Percentiles rank a stretch among this genome's conserved stretches.
phyloP scores from a whole-genome alignment of 441 rosid genomes.

The Euphorbia corollata region DNA sequence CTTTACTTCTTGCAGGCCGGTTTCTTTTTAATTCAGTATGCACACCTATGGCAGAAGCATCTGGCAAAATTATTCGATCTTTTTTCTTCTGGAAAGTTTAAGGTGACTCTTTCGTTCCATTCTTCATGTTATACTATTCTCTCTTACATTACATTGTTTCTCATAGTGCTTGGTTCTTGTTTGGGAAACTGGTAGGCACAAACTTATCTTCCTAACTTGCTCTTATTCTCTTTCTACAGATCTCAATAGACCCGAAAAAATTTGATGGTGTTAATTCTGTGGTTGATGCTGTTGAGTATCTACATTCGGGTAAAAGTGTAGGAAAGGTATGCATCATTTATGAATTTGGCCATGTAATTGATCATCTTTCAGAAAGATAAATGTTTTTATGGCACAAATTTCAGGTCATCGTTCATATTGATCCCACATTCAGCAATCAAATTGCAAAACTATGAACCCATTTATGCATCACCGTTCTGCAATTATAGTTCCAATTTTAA shows the following conservation, averaged over 20 bases:
- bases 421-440: constrained; percentile 39
- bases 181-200: too few species aligned
- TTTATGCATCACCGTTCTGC: too few species aligned
- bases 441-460: constrained; percentile 41
- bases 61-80: constrained; percentile 57
- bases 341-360: neutral
- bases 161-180: neutral
- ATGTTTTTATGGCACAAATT: neutral
- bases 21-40: constrained; percentile 74
- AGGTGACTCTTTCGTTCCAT: constrained; percentile 40
- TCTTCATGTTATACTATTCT: neutral
- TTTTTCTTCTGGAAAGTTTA: constrained; percentile 72
- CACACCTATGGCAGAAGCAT: constrained; percentile 72
- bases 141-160: neutral
- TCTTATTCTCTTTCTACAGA: constrained; percentile 29
- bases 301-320: constrained; percentile 88
- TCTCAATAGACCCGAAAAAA: constrained; percentile 60
- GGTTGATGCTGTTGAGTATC: constrained; percentile 52
- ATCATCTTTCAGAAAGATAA: neutral
- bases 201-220: constrained; percentile 1
- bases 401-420: constrained; percentile 45
- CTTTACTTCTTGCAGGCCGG: constrained; percentile 54
- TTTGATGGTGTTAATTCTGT: too few species aligned
- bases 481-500: too few species aligned
- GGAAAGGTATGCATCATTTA: constrained; percentile 57